Base-by-base conservation (phyloP, 257 asterid species). In the Asclepias syriaca region DNA sequence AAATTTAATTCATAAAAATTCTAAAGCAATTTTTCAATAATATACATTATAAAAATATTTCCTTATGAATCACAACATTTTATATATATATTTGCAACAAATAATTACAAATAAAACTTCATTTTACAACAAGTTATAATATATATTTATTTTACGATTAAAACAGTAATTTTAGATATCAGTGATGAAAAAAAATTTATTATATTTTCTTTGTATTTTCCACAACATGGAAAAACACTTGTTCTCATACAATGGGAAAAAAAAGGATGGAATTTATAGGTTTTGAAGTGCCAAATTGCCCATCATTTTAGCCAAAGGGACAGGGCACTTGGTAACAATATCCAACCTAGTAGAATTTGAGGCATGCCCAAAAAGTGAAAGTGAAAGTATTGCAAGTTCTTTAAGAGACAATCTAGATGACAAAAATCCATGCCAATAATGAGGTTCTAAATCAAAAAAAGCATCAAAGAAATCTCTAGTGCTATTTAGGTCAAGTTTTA, bases 361-460 rank as follows among this genome's bases (percentile, higher is more conserved):
- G 24, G 89, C 89, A 65, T 74, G 86, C 37, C 88, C 84, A 79
- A 94, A 94, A 4, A 88, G 83, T 29, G 84, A 79, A 54, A 91
- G 29, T 14, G 90, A 85, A 72, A 94, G 76, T 82, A 77, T 57
- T 64, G 82, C 56, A 72, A 91, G 95, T 85, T 94, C 97, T 58
- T 83, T 72, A 32, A 85, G 74, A 16, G 97, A 86, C 49, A 94
- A 84, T 48, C 89, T 87, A 13, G 95, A 85, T 3, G 97, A 89
- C 75, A 94, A 70, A 69, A 88, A 89, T 3, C 97, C 99, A 19
- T 89, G 83, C 95, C 96, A 91, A 19, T 85, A 85, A 18, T 83
- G 75, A 74, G 97, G 95, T 73, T 90, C 82, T 21, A 94, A 89
- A 80, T 86, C 91, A 71, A 91, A 94, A 80, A 94, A 94, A 9